These are phyloP conservation scores for Lodderomyces oxycetoniae DNA, from an alignment of 1,139 yeast genomes.

Conservation along the genomic window DNA sequence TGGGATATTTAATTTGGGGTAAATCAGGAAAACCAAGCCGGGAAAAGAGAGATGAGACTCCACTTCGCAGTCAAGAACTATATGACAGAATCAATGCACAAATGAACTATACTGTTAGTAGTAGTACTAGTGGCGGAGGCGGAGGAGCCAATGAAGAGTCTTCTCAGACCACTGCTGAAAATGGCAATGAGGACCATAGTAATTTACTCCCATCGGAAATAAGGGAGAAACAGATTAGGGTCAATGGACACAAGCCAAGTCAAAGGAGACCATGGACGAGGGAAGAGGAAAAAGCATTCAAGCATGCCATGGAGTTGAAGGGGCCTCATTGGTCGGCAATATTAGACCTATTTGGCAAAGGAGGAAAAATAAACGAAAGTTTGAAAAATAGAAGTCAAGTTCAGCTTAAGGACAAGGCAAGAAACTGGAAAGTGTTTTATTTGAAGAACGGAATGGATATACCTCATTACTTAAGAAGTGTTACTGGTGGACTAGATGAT, in stretches of 20 bases:
- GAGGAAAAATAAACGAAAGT: slow-evolving; percentile 80
- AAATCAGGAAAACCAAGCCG: slow-evolving; percentile 40
- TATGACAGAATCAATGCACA: slow-evolving; percentile 8
- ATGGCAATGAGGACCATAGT: slow-evolving; percentile 18
- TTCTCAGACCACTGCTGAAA: not conserved
- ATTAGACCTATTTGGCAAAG: slow-evolving; percentile 83
- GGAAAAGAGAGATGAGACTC: slow-evolving; percentile 13
- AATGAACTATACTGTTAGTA: slow-evolving; percentile 2
- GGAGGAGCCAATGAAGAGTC: slow-evolving; percentile 1
- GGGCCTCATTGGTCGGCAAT: slow-evolving; percentile 96
- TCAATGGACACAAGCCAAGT: slow-evolving; percentile 25
- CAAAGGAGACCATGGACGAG: slow-evolving; percentile 77
- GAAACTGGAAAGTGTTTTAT: slow-evolving; percentile 88
- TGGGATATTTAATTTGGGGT: slow-evolving; percentile 71
- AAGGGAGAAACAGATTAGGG: slow-evolving; percentile 42
- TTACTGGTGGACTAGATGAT: slow-evolving; percentile 76
- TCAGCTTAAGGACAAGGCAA: slow-evolving; percentile 90
- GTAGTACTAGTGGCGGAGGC: slow-evolving; percentile 1
- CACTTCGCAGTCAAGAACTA: slow-evolving; percentile 26
- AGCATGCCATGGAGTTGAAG: slow-evolving; percentile 72
- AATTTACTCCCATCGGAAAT: slow-evolving; percentile 45
- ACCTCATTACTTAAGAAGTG: slow-evolving; percentile 73
- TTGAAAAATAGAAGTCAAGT: slow-evolving; percentile 84
- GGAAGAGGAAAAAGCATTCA: slow-evolving; percentile 82
- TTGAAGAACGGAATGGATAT: slow-evolving; percentile 66